Conservation (phyloP, 768 basidiomycete species). For the Clitopilus passeckerianus region DNA sequence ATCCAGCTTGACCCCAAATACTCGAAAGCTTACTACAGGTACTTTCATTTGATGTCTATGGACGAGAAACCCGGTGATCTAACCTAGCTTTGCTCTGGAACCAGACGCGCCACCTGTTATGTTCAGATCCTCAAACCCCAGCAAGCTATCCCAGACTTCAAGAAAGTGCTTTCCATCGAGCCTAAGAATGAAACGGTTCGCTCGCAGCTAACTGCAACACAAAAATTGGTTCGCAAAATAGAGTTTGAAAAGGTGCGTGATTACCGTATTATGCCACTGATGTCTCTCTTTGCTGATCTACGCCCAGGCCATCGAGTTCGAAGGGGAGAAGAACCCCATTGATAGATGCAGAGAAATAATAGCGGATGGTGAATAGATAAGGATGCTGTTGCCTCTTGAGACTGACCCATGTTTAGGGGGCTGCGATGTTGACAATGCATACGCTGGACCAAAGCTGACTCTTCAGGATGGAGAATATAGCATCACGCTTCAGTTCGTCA, state of each 20-base stretch:
- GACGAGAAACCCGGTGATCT: not conserved
- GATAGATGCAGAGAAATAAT: conserved; percentile 78
- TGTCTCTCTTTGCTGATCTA: not conserved
- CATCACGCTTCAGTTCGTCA: conserved; percentile 76
- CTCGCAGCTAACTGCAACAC: conserved; percentile 78
- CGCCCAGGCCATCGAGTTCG: conserved; percentile 81
- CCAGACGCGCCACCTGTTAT: conserved; percentile 84
- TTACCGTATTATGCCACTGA: not conserved
- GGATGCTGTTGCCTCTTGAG: not conserved
- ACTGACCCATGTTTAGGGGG: conserved; percentile 42
- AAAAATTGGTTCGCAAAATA: conserved; percentile 84
- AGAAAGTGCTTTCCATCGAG: conserved; percentile 77
- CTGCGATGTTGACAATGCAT: conserved; percentile 71
- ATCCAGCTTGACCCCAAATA: conserved; percentile 86
- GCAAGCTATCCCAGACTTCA: conserved; percentile 82
- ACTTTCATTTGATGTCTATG: conserved; percentile 6
- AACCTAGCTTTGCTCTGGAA: not conserved
- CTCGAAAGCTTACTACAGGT: conserved; percentile 88
- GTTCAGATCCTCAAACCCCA: conserved; percentile 88
- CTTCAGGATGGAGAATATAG: conserved; percentile 61
- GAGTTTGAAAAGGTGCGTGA: conserved; percentile 84
- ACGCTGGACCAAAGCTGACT: conserved; percentile 69
- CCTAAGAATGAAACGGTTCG: conserved; percentile 81
- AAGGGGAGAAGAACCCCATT: conserved; percentile 80
- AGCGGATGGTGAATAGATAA: conserved; percentile 49